Evolutionary conservation across 2,329 filamentous ascomycete species (phyloP).

Genomic region (Aspergillus sp.): DNA sequence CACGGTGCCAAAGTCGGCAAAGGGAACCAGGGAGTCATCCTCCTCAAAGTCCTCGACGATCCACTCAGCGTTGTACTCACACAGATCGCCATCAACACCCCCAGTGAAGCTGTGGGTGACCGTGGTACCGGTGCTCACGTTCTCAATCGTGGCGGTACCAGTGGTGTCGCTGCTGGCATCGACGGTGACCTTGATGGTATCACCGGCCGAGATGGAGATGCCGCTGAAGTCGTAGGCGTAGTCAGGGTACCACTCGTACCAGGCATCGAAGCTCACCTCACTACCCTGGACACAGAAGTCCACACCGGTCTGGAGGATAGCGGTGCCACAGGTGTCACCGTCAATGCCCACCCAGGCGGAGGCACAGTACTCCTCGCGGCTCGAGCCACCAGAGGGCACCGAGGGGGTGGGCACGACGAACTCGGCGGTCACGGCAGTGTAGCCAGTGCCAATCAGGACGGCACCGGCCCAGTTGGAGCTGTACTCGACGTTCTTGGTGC

Average conservation of each 20-base stretch:
- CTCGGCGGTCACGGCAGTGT: conserved; percentile 54
- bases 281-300: conserved; percentile 53
- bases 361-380: conserved; percentile 28
- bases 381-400: conserved; percentile 26
- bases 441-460: conserved; percentile 51
- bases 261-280: conserved; percentile 54
- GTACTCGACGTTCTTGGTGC: conserved; percentile 47
- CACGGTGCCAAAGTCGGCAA: conserved; percentile 54
- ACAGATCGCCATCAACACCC: conserved; percentile 53
- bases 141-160: conserved; percentile 52
- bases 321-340: conserved; percentile 55
- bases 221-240: conserved; percentile 55
- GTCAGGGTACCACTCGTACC: conserved; percentile 64
- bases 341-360: conserved; percentile 63
- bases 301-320: conserved; percentile 59
- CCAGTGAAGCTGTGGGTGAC: conserved; percentile 28
- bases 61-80: conserved; percentile 62
- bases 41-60: conserved; percentile 51
- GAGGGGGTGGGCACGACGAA: conserved; percentile 53
- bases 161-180: conserved; percentile 44
- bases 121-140: conserved; percentile 49
- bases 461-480: conserved; percentile 62
- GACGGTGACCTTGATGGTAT: conserved; percentile 46
- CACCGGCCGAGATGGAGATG: conserved; percentile 49
- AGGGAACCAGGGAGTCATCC: conserved; percentile 42